A percentile compares a stretch with the other conserved stretches of the same genome.
These are phyloP conservation scores for Rehmannia glutinosa DNA, from an alignment of 257 asterid genomes.

Conservation along the genomic window DNA sequence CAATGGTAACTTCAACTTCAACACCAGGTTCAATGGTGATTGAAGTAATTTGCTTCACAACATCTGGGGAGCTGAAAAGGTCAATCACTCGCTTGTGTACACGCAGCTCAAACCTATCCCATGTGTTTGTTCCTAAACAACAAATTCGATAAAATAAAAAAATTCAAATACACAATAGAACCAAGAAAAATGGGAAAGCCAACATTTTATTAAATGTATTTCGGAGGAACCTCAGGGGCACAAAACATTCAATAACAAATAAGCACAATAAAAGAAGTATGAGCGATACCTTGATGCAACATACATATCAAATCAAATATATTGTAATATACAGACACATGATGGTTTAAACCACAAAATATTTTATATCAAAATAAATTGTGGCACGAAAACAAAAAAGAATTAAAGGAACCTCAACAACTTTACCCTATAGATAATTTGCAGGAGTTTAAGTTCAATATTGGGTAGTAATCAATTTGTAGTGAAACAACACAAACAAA, in stretches of 20 bases:
- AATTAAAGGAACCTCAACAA: neutral
- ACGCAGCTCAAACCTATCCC: slow-evolving; percentile 48
- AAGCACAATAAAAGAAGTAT: too few relatives aligned
- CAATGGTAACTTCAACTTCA: slow-evolving; percentile 61
- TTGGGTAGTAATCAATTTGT: neutral
- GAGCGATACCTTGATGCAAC: too few relatives aligned
- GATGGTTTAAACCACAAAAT: too few relatives aligned
- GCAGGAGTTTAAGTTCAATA: neutral
- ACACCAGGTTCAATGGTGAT: slow-evolving; percentile 66
- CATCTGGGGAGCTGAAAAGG: slow-evolving; percentile 60
- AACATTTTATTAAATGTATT: too few relatives aligned
- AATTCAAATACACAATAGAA: neutral
- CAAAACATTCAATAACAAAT: too few relatives aligned
- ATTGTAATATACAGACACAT: too few relatives aligned
- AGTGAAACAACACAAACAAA: neutral
- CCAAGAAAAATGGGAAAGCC: neutral
- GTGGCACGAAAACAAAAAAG: neutral
- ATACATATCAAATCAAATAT: too few relatives aligned
- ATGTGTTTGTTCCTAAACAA: slow-evolving; percentile 42
- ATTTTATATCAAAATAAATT: neutral
- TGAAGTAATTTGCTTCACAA: slow-evolving; percentile 68
- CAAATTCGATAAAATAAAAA: neutral
- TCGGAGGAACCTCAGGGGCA: too few relatives aligned
- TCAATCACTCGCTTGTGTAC: slow-evolving; percentile 64
- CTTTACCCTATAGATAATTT: too few relatives aligned